A percentile compares a stretch with the other conserved stretches of the same genome.
These are phyloP conservation scores for Potentilla sterilis DNA, from an alignment of 306 rosid species.

Conservation along the genomic window DNA sequence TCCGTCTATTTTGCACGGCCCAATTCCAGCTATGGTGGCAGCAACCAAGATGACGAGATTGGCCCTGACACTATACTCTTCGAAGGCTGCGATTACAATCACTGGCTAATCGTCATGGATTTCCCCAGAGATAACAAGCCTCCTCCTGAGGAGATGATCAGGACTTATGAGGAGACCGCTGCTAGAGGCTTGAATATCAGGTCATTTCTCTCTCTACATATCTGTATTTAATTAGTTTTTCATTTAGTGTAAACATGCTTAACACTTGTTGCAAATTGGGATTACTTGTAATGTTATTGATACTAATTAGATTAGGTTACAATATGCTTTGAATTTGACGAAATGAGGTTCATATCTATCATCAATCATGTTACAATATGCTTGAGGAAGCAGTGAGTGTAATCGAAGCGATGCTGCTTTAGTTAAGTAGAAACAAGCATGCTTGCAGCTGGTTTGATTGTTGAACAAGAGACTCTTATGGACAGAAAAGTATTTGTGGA, in stretches of 20 bases:
- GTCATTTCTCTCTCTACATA: conserved; percentile 7
- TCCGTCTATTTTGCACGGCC: conserved; percentile 41
- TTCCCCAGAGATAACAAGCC: conserved; percentile 51
- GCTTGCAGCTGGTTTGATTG: too few species aligned
- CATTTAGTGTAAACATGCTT: background rate
- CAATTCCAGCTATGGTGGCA: background rate
- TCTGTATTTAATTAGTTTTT: background rate
- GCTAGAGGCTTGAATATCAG: conserved; percentile 78
- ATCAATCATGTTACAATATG: too few species aligned
- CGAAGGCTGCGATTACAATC: conserved; percentile 87
- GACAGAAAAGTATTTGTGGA: background rate
- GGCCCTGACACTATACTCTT: conserved; percentile 72
- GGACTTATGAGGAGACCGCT: conserved; percentile 63
- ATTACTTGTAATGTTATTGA: background rate
- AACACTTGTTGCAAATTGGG: background rate
- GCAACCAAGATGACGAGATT: conserved; percentile 38
- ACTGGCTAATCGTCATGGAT: conserved; percentile 78
- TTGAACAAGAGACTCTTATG: background rate
- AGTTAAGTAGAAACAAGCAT: too few species aligned
- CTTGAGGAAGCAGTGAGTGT: too few species aligned
- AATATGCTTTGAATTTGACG: too few species aligned
- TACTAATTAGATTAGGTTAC: too few species aligned
- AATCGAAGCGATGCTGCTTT: too few species aligned
- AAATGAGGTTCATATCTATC: too few species aligned
- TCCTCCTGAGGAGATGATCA: conserved; percentile 56